Base-by-base conservation (phyloP, 495 filamentous ascomycete species). In the Hypoxylon crocopeplum region DNA sequence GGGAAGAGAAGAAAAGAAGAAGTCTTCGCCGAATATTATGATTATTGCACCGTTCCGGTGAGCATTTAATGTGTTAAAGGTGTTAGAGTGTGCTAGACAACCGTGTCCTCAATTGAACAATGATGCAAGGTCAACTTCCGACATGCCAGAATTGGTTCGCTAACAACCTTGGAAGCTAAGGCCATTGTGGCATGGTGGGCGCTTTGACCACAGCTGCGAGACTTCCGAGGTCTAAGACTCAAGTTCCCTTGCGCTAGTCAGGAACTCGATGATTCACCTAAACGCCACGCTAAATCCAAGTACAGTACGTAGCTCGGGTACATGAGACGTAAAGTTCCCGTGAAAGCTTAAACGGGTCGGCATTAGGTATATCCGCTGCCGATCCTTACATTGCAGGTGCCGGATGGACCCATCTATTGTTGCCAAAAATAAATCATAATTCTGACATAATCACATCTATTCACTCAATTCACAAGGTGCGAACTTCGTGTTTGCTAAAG, bases 81-180 rank as follows among this genome's bases (percentile, higher is more conserved):
- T 34, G 34, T 38, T 16, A 13, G 7, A 3, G 30, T 58, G 48
- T 59, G 59, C 59, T 63, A 64, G 64, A 70, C 54, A 68, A 70
- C 68, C 68, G 68, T 70, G 68, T 70, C 68, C 68, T 70, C 65
- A 70, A 70, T 68, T 68, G 55, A 38, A 62, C 44, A 63, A 60
- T 67, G 66, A 69, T 69, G 66, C 62, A 69, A 67, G 55, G 33
- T 22, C 34, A 52, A 65, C 17, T 51, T 65, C 61, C 61, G 56
- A 65, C 55, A 65, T 60, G 56, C 61, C 61, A 65, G 48, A 65
- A 64, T 56, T 68, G 60, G 49, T 36, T 59, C 44, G 44, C 47
- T 62, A 37, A 47, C 36, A 32, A 15, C 12, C 34, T 37, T 53
- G 33, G 44, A 59, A 53, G 56, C 56, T 60, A 34, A 45, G n/a